Evolutionary conservation across 495 filamentous ascomycete genomes (phyloP), one percentile per base, ranked within the genome.

Genomic region (Chlorociboria aeruginascens): DNA sequence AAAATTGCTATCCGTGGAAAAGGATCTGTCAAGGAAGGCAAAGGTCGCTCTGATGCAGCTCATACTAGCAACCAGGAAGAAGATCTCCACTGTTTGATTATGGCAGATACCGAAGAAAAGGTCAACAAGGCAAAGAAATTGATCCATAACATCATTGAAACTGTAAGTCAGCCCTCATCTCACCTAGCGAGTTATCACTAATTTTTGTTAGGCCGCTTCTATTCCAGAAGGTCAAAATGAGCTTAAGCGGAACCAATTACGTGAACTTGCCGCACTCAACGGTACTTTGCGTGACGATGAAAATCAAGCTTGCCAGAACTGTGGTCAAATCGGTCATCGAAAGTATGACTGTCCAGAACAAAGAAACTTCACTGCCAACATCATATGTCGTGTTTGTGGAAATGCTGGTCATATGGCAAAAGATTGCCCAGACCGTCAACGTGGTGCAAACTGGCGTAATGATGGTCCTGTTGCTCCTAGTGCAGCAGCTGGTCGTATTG

Each of bases 21-120:
- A 71, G 92, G 92, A 62, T 98, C 92, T 59, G 92, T 98, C 61
- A 98, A 98, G 71, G 92, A 98, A 76, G 92, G 92, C 72, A 98
- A 98, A 61, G 92, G 92, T 59, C 89, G 89, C 59, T 96, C 90
- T 72, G 92, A 98, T 61, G 89, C 92, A 51, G 92, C 92, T 69
- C 89, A 95, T 73, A 87, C 88, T 69, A 95, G 89, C 73, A 97
- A 98, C 73, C 92, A 96, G 77, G 92, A 98, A 71, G 92, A 98
- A 69, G 92, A 98, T 69, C 74, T 98, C 36, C 92, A 98, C 67
- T 98, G 92, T 63, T 70, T 98, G 64, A 95, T 98, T 69, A 98
- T 97, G 86, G 93, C 92, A 52, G 92, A 98, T 59, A 96, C 88
- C 34, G 92, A 98, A 66, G 86, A 95, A 51, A 98, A 97, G 70